Evolutionary conservation across 768 basidiomycete genomes (phyloP).

Genomic region (Boletus rex-veris): DNA sequence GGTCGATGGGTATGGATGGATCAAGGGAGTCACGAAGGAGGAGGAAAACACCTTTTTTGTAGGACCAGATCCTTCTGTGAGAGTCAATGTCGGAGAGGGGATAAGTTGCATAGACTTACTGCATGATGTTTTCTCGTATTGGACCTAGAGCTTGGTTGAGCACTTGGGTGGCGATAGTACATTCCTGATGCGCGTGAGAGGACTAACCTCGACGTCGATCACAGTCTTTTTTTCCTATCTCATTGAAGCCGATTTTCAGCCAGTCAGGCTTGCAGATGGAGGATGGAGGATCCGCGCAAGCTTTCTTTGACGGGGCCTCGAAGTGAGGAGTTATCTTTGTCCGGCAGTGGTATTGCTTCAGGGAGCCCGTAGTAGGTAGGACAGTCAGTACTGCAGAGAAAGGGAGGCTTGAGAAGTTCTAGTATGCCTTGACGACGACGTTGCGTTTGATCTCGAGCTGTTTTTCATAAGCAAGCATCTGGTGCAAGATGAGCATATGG

Average conservation of each 20-base stretch:
- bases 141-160: slow-evolving; percentile 65
- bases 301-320: slow-evolving; percentile 60
- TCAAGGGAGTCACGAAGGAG: slow-evolving; percentile 83
- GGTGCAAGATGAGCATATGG: background rate
- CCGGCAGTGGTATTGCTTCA: slow-evolving; percentile 85
- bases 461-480: slow-evolving; percentile 85
- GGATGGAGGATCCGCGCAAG: slow-evolving; percentile 7
- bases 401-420: slow-evolving; percentile 64
- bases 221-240: slow-evolving; percentile 65
- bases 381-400: slow-evolving; percentile 58
- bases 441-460: slow-evolving; percentile 86
- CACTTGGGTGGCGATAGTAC: slow-evolving; percentile 82
- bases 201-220: slow-evolving; percentile 84
- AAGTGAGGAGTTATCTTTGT: slow-evolving; percentile 99
- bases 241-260: slow-evolving; percentile 88
- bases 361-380: slow-evolving; percentile 74
- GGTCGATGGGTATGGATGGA: slow-evolving; percentile 21
- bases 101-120: slow-evolving; percentile 40
- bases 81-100: slow-evolving; percentile 4
- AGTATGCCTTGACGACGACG: slow-evolving; percentile 81
- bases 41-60: slow-evolving; percentile 85
- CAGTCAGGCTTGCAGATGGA: slow-evolving; percentile 50
- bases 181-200: slow-evolving; percentile 54
- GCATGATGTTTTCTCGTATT: slow-evolving; percentile 63
- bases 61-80: slow-evolving; percentile 71